Evolutionary conservation across 78 protist species (phyloP).

Genomic region (Dictyostelium firmibasis): DNA sequence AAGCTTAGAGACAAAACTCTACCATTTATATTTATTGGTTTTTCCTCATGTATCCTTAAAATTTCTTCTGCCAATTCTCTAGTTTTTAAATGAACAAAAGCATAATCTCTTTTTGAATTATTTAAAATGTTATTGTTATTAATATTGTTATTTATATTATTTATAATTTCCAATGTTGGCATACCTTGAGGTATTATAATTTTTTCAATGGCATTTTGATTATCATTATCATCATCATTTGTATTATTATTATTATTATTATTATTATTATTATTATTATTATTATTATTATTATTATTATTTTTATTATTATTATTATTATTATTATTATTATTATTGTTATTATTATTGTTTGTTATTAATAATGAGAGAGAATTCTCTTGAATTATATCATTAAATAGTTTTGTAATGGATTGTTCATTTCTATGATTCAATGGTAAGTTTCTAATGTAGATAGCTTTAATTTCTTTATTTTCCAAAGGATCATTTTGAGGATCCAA

Average conservation of each 20-base stretch:
- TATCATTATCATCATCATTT: neutral
- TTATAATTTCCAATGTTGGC: neutral
- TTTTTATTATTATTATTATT: too few relatives aligned
- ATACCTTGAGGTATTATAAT: constrained; percentile 19
- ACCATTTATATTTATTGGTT: neutral
- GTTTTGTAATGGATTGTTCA: neutral
- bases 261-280: too few relatives aligned
- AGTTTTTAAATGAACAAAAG: constrained; percentile 44
- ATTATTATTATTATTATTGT: too few relatives aligned
- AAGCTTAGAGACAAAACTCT: neutral
- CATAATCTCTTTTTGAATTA: constrained; percentile 48
- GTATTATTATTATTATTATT: neutral
- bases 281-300: neutral
- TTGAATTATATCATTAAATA: constrained; percentile 1
- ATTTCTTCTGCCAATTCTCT: constrained; percentile 28
- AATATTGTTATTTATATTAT: too few relatives aligned
- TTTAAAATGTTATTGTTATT: neutral
- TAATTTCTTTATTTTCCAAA: constrained; percentile 12
- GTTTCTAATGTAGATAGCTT: constrained; percentile 32
- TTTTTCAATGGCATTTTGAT: constrained; percentile 33
- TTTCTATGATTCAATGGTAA: neutral
- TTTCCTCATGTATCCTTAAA: neutral
- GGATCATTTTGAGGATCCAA: constrained; percentile 12
- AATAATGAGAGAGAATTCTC: neutral
- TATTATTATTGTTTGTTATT: too few relatives aligned